Evolutionary conservation across 306 rosid genomes (phyloP).

Genomic region (Ormosia emarginata): DNA sequence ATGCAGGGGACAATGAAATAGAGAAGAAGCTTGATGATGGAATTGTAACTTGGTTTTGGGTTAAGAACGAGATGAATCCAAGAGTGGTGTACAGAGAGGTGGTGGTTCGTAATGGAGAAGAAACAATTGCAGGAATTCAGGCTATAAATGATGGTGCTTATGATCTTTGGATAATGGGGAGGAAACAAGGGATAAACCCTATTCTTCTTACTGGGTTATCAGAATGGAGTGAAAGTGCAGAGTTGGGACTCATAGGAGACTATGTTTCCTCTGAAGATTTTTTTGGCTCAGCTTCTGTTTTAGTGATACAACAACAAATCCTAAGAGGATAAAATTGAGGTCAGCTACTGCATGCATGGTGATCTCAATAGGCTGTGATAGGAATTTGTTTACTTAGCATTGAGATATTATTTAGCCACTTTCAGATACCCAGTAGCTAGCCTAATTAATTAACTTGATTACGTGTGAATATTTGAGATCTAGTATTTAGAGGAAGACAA

Average conservation of each 20-base stretch:
- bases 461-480: not conserved
- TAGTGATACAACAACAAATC: conserved; percentile 72
- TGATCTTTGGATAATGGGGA: conserved; percentile 75
- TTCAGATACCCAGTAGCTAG: not conserved
- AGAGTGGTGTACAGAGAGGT: conserved; percentile 64
- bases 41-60: conserved; percentile 80
- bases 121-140: conserved; percentile 54
- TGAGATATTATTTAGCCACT: not conserved
- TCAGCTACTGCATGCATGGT: not conserved
- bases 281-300: conserved; percentile 50
- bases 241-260: conserved; percentile 75
- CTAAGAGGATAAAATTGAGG: conserved; percentile 36
- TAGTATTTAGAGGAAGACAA: conserved; percentile 13
- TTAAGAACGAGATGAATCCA: conserved; percentile 62
- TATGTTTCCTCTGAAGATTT: conserved; percentile 72
- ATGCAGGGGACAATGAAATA: conserved; percentile 45
- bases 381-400: not conserved
- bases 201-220: conserved; percentile 48
- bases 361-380: not conserved
- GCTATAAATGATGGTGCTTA: conserved; percentile 39
- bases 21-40: conserved; percentile 95
- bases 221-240: conserved; percentile 61
- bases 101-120: conserved; percentile 60
- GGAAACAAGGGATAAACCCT: conserved; percentile 75
- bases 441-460: not conserved